Evolutionary conservation across 306 rosid genomes (phyloP).

Genomic region (Dalbergia oliveri): DNA sequence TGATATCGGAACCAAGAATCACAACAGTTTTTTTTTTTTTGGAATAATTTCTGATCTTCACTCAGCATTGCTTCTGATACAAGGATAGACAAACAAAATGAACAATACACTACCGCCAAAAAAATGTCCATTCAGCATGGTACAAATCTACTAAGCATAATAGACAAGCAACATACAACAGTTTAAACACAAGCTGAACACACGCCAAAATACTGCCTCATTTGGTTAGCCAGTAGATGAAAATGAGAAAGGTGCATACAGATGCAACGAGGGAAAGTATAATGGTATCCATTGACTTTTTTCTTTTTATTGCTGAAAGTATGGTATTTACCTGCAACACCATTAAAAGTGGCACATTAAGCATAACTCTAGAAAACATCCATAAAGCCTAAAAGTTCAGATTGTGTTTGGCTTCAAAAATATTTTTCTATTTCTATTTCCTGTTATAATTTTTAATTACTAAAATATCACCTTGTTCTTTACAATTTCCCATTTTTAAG

Average conservation of each 20-base stretch:
- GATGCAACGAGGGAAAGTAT: slow-evolving; percentile 91
- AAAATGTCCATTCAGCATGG: slow-evolving; percentile 25
- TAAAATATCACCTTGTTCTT: no score
- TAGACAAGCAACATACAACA: slow-evolving; percentile 37
- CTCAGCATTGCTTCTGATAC: slow-evolving; percentile 42
- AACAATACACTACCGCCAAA: slow-evolving; percentile 47
- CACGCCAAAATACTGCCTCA: slow-evolving; percentile 51
- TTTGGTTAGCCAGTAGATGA: slow-evolving; percentile 91
- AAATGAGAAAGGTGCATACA: slow-evolving; percentile 86
- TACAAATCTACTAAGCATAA: slow-evolving; percentile 37
- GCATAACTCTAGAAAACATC: neutral
- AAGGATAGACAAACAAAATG: slow-evolving; percentile 44
- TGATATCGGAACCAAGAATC: slow-evolving; percentile 32
- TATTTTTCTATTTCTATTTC: no score
- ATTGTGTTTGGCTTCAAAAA: no score
- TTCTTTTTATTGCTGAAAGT: slow-evolving; percentile 80
- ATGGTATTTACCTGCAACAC: slow-evolving; percentile 82
- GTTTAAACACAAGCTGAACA: slow-evolving; percentile 37
- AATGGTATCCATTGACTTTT: slow-evolving; percentile 93
- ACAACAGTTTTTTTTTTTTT: neutral
- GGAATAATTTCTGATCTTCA: slow-evolving; percentile 22
- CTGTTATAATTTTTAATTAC: no score
- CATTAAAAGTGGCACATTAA: slow-evolving; percentile 31
- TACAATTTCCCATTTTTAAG: no score
- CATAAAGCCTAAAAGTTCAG: neutral